Conservation (phyloP, 371 early-diverging fungal species). For the Mortierella sp. region DNA sequence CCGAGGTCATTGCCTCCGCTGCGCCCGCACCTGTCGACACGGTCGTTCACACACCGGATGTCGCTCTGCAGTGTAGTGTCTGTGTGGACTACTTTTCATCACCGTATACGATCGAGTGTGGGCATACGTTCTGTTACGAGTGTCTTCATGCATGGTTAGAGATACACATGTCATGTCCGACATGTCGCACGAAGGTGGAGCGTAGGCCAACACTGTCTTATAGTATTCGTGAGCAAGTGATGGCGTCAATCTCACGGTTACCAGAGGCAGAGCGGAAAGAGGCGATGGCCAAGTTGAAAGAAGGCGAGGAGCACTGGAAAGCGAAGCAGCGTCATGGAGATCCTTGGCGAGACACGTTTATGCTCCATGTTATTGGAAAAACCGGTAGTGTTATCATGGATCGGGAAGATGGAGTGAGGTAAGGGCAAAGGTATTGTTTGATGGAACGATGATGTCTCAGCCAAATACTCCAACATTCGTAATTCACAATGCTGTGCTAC, state of each 20-base stretch:
- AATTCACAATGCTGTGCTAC: not conserved
- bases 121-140: conserved; percentile 54
- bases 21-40: conserved; percentile 7
- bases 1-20: not conserved
- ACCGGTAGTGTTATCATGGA: conserved; percentile 26
- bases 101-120: conserved; percentile 53
- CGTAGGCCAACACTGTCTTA: conserved; percentile 49
- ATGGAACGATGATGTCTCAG: not conserved
- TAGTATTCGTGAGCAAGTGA: conserved; percentile 51
- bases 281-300: conserved; percentile 20
- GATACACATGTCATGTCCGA: conserved; percentile 51
- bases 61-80: conserved; percentile 45
- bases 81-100: conserved; percentile 54
- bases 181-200: conserved; percentile 51
- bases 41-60: conserved; percentile 5
- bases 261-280: conserved; percentile 32
- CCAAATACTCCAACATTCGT: not conserved
- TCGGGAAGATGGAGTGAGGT: conserved; percentile 46
- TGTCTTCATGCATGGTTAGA: conserved; percentile 49
- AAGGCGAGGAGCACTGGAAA: conserved; percentile 31
- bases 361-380: conserved; percentile 22
- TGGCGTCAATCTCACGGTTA: conserved; percentile 26
- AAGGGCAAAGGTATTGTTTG: not conserved
- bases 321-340: conserved; percentile 20
- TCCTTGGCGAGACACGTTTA: conserved; percentile 36